Evolutionary conservation across 805 yeast species (phyloP).

Genomic region (Candida xiaguanensis): DNA sequence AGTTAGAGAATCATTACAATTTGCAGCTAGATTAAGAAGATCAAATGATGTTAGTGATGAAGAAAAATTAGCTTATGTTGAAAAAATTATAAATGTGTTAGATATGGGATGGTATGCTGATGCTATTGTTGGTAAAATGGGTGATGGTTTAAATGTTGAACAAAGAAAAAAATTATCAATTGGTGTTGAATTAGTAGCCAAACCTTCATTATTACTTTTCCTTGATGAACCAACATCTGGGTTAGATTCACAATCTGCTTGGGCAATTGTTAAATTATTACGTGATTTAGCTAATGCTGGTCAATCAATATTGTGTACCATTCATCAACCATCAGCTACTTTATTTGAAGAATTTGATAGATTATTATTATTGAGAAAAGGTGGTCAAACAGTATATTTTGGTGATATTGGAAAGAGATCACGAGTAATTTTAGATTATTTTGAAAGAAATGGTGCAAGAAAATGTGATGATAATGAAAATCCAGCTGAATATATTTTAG

Average conservation of each 20-base stretch:
- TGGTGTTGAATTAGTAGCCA: slow-evolving; percentile 18
- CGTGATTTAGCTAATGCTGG: slow-evolving; percentile 41
- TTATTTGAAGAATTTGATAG: slow-evolving; percentile 38
- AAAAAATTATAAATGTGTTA: slow-evolving; percentile 15
- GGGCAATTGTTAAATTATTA: slow-evolving; percentile 53
- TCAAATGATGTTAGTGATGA: slow-evolving; percentile 43
- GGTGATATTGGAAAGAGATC: slow-evolving; percentile 26
- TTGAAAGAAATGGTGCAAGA: slow-evolving; percentile 40
- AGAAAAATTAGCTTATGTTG: slow-evolving; percentile 16
- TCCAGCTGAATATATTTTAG: slow-evolving; percentile 29
- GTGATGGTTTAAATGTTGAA: slow-evolving; percentile 18
- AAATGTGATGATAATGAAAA: slow-evolving; percentile 49
- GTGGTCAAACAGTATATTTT: slow-evolving; percentile 23
- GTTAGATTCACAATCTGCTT: slow-evolving; percentile 53
- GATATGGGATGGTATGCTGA: slow-evolving; percentile 17
- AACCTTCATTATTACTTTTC: slow-evolving; percentile 41
- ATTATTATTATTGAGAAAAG: slow-evolving; percentile 26
- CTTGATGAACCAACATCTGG: slow-evolving; percentile 66
- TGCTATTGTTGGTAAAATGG: slow-evolving; percentile 15
- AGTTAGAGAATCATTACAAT: slow-evolving; percentile 17
- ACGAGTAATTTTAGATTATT: slow-evolving; percentile 14
- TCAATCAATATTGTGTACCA: slow-evolving; percentile 70
- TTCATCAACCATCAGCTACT: slow-evolving; percentile 51
- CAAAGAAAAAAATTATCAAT: slow-evolving; percentile 17
- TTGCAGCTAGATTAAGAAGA: slow-evolving; percentile 30